phyloP scores from a whole-genome alignment of 495 filamentous ascomycete species.

The Aspergillus sparsus region DNA sequence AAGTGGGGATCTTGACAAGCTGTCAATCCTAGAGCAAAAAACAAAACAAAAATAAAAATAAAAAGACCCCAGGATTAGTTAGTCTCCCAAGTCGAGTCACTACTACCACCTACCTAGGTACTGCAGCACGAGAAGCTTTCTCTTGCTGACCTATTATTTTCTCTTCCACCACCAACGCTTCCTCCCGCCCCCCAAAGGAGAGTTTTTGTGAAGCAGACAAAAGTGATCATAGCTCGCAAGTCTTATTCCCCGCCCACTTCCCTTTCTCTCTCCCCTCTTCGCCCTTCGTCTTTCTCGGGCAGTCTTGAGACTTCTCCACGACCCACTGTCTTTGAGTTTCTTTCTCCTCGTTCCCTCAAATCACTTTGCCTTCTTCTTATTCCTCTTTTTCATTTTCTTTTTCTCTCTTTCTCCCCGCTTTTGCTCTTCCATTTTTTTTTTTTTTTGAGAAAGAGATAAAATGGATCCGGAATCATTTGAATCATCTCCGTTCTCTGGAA shows the following conservation, averaged over 20 bases:
- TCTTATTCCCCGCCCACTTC: conserved; percentile 1
- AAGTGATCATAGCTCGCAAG: too few relatives aligned
- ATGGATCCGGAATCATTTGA: conserved; percentile 31
- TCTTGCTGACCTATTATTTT: conserved; percentile 10
- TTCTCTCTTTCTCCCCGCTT: conserved; percentile 16
- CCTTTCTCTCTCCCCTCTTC: background rate
- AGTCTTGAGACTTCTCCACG: background rate
- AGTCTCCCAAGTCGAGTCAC: conserved; percentile 18
- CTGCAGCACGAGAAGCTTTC: conserved; percentile 18
- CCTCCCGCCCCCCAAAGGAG: too few relatives aligned
- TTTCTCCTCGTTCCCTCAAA: background rate
- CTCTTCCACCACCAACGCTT: background rate
- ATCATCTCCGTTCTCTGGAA: conserved; percentile 29
- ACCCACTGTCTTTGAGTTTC: background rate
- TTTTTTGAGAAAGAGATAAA: conserved; percentile 1
- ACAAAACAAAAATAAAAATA: background rate
- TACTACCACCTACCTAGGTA: too few relatives aligned
- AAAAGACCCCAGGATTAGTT: conserved; percentile 17
- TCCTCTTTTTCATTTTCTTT: background rate
- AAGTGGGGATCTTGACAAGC: conserved; percentile 16
- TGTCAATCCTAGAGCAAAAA: conserved; percentile 27
- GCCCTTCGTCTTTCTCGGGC: background rate
- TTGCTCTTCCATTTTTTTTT: conserved; percentile 5
- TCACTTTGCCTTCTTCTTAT: background rate
- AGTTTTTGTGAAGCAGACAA: too few relatives aligned